Base-by-base conservation (phyloP, 768 basidiomycete genomes). In the Termitomyces sp. region DNA sequence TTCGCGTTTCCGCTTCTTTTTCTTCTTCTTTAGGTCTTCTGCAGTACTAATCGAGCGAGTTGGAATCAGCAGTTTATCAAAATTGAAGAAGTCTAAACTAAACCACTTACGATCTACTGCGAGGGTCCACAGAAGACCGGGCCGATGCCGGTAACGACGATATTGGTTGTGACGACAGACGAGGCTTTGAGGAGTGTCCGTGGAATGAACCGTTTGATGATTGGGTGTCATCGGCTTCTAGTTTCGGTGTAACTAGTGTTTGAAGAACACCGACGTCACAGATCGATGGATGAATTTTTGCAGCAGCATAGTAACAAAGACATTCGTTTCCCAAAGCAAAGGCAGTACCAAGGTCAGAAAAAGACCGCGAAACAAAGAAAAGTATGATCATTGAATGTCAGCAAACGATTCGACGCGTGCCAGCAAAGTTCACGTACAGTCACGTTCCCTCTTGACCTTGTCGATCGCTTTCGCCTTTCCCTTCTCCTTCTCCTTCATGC, bases 1-100 rank as follows among this genome's bases (percentile, higher is more conserved):
- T 42, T 91, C 90, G 59, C 89, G 83, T 81, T 90, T 91, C 73
- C 91, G 89, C 70, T 92, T 93, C 76, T 92, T 91, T 77, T 90
- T 91, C 78, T 89, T 91, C 75, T 84, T 90, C 78, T 88, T 90
- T 33, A 78, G 63, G 51, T 90, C 89, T 13, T 86, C 82, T 12
- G 72, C 68, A 33, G 70, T 66, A 45, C 74, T 74, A 40, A 22
- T 46, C 32, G 28, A 44, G 48, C 51, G 61, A 28, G 49, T 38
- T 7, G 13, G 40, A 65, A 44, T 62, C 53, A 62, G 7, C 39
- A 15, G 46, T 22, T 32, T 39, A n/a, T 60, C n/a, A n/a, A n/a
- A n/a, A n/a, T n/a, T n/a, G n/a, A n/a, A n/a, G n/a, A 63, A 55
- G 38, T 8, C 18, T 51, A 55, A 46, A 44, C 18, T 51, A 55